phyloP scores from a whole-genome alignment of 176 grass and related monocot genomes.

The Panicum miliaceum region DNA sequence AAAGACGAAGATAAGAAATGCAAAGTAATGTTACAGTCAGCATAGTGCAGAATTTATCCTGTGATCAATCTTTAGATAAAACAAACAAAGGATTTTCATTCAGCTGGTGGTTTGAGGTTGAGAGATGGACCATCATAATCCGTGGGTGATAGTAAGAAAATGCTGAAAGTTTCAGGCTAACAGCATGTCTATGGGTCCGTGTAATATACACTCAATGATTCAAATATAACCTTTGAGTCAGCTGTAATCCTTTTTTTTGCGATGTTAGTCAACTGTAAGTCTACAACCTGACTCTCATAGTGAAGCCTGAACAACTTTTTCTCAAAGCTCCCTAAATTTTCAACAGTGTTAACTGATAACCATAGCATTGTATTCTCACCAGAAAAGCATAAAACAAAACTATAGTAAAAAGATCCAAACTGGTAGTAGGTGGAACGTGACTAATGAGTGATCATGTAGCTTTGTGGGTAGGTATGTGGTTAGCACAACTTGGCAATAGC shows the following conservation, averaged over 20 bases:
- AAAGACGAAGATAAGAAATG: slow-evolving; percentile 15
- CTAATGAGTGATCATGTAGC: background rate
- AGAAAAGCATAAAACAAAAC: background rate
- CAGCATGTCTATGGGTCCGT: background rate
- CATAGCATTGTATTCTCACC: background rate
- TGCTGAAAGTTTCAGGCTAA: slow-evolving; percentile 9
- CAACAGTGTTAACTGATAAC: background rate
- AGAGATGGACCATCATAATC: slow-evolving; percentile 32
- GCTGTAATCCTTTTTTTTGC: background rate
- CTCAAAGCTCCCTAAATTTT: slow-evolving; percentile 6
- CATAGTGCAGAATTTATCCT: slow-evolving; percentile 42
- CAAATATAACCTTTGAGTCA: slow-evolving; percentile 13
- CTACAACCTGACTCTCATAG: background rate
- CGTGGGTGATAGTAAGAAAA: slow-evolving; percentile 6
- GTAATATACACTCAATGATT: slow-evolving; percentile 5
- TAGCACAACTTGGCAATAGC: slow-evolving; percentile 16
- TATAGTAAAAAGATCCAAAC: background rate
- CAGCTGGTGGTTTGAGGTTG: slow-evolving; percentile 11
- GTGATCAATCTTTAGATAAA: slow-evolving; percentile 35
- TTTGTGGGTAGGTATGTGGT: slow-evolving; percentile 7
- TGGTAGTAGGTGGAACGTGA: background rate
- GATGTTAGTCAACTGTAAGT: background rate
- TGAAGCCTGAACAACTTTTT: slow-evolving; percentile 7
- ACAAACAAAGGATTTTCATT: slow-evolving; percentile 34
- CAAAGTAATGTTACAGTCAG: slow-evolving; percentile 23